Evolutionary conservation across 2,329 filamentous ascomycete genomes (phyloP), one percentile per base, ranked within the genome.

Genomic region (Phialemoniopsis sp.): DNA sequence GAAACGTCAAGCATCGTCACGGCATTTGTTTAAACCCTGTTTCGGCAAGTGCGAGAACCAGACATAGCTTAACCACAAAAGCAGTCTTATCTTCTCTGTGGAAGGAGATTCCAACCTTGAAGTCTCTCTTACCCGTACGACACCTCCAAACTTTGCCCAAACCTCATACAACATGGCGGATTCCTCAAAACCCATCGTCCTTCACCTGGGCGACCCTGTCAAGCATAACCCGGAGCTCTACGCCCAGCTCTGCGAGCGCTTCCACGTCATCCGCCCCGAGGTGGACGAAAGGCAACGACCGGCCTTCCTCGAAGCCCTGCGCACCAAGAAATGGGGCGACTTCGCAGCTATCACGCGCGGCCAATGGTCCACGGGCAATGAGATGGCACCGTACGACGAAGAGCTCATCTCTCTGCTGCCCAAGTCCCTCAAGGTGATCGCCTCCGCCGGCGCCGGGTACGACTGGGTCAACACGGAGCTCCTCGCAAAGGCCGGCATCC

Each of bases 401-500:
- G 78, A 83, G 51, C 57, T 85, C 14, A 75, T 85, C 29, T 51
- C 28, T 13, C 57, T 78, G 15, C 58, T 85, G 5, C 81, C 81
- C 0, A 32, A 55, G 2, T 73, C 66, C 18, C 74, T 80, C 47
- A 70, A 68, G 45, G 74, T 85, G 21, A 84, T 80, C 59, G 77
- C 80, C 32, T 78, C 73, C 39, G 80, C 81, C 5, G 81, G 81
- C 4, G 80, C 80, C 5, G 70, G 81, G 14, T 85, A 79, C 52
- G 79, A 85, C 57, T 84, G 80, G 80, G 80, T 76, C 1, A 76
- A 85, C 47, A 78, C 74, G 18, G 67, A 77, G 51, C 57, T 76
- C 2, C 55, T 89, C 39, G 84, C 77, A 2, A 66, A 77, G 45
- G 39, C 45, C 34, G 60, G 72, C 8, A 68, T 78, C 32, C 55